Evolutionary conservation across 345 rosid species (phyloP), one percentile per base, ranked within the genome.

Genomic region (Kernera saxatilis): DNA sequence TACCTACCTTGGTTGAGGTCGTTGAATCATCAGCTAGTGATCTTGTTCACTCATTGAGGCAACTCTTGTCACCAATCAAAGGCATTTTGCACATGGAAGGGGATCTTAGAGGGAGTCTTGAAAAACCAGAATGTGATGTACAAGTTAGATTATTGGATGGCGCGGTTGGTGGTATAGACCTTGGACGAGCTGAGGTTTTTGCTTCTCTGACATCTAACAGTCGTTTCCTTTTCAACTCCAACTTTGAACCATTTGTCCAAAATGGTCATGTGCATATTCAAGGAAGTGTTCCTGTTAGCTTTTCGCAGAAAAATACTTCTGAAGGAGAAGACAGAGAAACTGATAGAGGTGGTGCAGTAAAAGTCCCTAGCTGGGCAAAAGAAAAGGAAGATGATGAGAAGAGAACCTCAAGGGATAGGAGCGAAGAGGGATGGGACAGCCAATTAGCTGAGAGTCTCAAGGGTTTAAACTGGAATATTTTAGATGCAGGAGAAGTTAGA

Each of bases 71-170:
- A 33, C 99, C 95, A 41, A 88, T 94, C 77, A 87, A 81, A 77
- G 99, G 99, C 50, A 88, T 91, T 73, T 65, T 93, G 72, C 93
- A 93, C 77, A 93, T 93, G 97, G 99, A 93, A 83, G 99, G 99
- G 59, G 97, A 93, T 83, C 92, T 93, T 30, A 85, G 99, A 81
- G 99, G 97, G 72, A 93, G 84, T 81, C 86, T 86, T 44, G 94
- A 82, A 76, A 93, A 88, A 82, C 97, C 97, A 58, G 99, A 91
- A 82, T 93, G 99, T 65, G 96, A 93, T 81, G 96, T 93, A 60
- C 93, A 91, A 82, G 94, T 93, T 35, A 86, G 96, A 80, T 93
- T 93, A 49, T 82, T 91, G 74, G 99, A 91, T 85, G 97, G 97
- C 74, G 89, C 95, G 10, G 79, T 91, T 72, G 97, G 96, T 41